Evolutionary conservation across 129 eudicot species (phyloP).

Genomic region (Oenanthe sinensis): DNA sequence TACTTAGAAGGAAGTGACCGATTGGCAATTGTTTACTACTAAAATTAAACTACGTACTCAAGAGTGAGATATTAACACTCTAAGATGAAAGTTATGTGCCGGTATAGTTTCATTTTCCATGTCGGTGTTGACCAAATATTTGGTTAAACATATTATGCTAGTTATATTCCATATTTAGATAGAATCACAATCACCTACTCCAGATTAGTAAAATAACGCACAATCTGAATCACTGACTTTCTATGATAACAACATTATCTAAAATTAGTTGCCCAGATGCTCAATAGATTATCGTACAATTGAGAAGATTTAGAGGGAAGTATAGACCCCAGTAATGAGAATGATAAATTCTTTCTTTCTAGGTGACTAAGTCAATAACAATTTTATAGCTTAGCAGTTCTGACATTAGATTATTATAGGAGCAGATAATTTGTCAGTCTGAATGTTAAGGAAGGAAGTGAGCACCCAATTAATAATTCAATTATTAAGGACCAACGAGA

Average conservation of each 20-base stretch:
- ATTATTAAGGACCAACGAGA: background rate
- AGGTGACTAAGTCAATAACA: background rate
- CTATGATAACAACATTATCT: background rate
- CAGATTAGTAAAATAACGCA: background rate
- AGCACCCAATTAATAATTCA: background rate
- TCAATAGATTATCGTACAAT: background rate
- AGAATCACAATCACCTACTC: background rate
- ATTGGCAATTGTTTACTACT: background rate
- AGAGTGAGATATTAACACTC: background rate
- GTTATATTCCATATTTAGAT: background rate
- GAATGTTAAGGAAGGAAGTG: background rate
- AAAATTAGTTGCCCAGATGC: background rate
- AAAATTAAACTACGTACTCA: background rate
- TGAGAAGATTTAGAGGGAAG: background rate
- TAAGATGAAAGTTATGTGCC: background rate
- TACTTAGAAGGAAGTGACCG: background rate
- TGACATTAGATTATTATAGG: background rate
- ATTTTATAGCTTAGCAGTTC: background rate
- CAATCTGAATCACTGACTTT: background rate
- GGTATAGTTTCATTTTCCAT: background rate
- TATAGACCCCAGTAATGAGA: background rate
- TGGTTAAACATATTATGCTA: background rate
- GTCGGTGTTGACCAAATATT: background rate
- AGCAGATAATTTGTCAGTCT: background rate
- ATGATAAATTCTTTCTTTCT: background rate